A percentile compares a stretch with the other conserved stretches of the same genome.
Conservation (phyloP, 208 protist species). For the Acanthamoeba polyphaga region DNA sequence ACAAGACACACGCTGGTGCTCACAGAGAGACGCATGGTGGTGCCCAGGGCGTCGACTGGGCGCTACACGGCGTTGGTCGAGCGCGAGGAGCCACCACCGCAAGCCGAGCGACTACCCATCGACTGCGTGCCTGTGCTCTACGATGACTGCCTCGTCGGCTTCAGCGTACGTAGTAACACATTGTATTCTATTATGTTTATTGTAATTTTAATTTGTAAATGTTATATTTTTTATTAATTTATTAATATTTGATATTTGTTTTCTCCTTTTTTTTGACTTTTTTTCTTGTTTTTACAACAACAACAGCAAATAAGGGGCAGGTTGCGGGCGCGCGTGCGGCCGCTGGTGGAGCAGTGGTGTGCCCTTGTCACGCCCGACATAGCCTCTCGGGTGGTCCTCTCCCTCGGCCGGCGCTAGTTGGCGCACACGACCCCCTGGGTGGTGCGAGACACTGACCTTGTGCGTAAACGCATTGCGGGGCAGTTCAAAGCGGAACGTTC, state of each 20-base stretch:
- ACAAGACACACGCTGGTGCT: not conserved
- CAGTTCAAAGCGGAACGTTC: too few relatives aligned
- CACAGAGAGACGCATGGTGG: not conserved
- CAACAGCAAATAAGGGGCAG: slow-evolving; percentile 8
- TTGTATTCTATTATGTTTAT: too few relatives aligned
- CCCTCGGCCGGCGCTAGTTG: not conserved
- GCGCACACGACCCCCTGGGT: too few relatives aligned
- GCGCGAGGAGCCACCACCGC: not conserved
- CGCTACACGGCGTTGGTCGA: not conserved
- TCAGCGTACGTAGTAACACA: not conserved
- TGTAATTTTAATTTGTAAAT: too few relatives aligned
- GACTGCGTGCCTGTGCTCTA: slow-evolving; percentile 15
- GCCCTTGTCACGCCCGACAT: slow-evolving; percentile 28
- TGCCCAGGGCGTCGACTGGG: slow-evolving; percentile 5
- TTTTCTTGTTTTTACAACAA: too few relatives aligned
- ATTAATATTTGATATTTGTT: too few relatives aligned
- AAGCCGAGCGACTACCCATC: not conserved
- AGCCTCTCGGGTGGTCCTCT: not conserved
- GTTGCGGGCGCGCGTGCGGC: not conserved
- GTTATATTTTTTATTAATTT: too few relatives aligned
- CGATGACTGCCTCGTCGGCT: slow-evolving; percentile 23
- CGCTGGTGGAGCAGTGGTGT: slow-evolving; percentile 24
- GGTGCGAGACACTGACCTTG: too few relatives aligned
- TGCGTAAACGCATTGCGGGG: too few relatives aligned
- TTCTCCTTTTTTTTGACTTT: not conserved